phyloP scores from a whole-genome alignment of 139 green algal species.

The Chlorella sp. region DNA sequence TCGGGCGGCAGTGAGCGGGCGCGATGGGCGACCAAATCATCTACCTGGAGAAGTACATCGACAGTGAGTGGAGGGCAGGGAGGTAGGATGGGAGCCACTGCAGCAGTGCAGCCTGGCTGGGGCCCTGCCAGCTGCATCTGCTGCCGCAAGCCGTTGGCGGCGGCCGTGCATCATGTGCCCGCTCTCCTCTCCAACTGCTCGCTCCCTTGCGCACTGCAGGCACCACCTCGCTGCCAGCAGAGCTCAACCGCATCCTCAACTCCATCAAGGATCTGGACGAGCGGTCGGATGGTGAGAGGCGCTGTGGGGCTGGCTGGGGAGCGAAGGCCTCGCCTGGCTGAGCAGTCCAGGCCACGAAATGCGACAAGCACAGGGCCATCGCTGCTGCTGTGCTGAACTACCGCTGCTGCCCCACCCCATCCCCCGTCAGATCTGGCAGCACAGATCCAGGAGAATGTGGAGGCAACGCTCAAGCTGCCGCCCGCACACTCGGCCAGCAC shows the following conservation, averaged over 20 bases:
- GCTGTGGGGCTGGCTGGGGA: too few species aligned
- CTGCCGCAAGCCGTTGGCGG: too few species aligned
- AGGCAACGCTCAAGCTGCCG: slow-evolving; percentile 41
- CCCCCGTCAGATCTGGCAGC: slow-evolving; percentile 48
- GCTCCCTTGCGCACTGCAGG: slow-evolving; percentile 20
- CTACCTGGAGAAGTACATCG: slow-evolving; percentile 81
- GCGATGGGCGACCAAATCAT: slow-evolving; percentile 64
- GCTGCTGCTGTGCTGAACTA: background rate
- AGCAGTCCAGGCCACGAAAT: too few species aligned
- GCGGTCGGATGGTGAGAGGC: slow-evolving; percentile 51
- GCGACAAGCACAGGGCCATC: too few species aligned
- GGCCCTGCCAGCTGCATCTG: too few species aligned
- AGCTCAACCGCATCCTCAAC: slow-evolving; percentile 78
- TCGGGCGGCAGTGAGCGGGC: background rate
- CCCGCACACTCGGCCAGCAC: slow-evolving; percentile 5
- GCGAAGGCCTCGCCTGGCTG: too few species aligned
- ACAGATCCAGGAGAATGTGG: slow-evolving; percentile 47
- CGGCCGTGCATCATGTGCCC: too few species aligned
- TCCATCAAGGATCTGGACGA: slow-evolving; percentile 84
- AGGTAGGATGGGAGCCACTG: background rate
- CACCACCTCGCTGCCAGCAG: slow-evolving; percentile 64
- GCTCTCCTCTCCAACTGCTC: too few species aligned
- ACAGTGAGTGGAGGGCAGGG: slow-evolving; percentile 51
- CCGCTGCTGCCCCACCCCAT: too few species aligned
- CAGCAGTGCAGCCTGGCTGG: too few species aligned